phyloP scores from a whole-genome alignment of 2,329 filamentous ascomycete species.

The Pestalotiopsis sp. region DNA sequence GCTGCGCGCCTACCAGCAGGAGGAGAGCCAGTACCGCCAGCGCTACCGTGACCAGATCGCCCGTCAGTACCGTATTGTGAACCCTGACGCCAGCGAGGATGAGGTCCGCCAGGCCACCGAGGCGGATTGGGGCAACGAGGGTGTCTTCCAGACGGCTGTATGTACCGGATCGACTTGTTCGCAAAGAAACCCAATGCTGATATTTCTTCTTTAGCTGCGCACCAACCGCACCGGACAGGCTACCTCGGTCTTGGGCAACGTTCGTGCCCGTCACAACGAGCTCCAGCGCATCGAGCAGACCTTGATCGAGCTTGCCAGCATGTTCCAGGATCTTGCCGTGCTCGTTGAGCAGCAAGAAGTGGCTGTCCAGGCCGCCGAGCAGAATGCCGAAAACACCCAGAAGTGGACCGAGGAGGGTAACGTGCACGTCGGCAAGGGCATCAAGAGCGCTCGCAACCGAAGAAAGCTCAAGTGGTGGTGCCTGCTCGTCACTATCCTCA shows the following conservation, averaged over 20 bases:
- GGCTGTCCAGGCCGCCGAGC: conserved; percentile 62
- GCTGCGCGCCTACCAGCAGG: conserved; percentile 69
- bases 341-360: conserved; percentile 74
- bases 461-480: conserved; percentile 85
- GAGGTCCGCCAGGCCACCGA: conserved; percentile 72
- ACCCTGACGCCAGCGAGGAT: conserved; percentile 75
- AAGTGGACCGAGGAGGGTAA: conserved; percentile 71
- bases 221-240: conserved; percentile 76
- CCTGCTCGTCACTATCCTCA: conserved; percentile 61
- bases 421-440: conserved; percentile 69
- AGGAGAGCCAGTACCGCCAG: conserved; percentile 72
- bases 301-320: conserved; percentile 66
- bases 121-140: conserved; percentile 75
- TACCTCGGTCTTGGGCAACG: conserved; percentile 73
- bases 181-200: conserved; percentile 11
- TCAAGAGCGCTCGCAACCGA: conserved; percentile 65
- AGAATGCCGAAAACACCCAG: conserved; percentile 66
- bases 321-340: conserved; percentile 77
- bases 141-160: conserved; percentile 82
- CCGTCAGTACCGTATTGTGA: conserved; percentile 80
- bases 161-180: conserved; percentile 21
- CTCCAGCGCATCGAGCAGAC: conserved; percentile 80
- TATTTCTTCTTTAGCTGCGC: conserved; percentile 60
- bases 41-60: conserved; percentile 78
- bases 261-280: conserved; percentile 82